Evolutionary conservation across 2,329 filamentous ascomycete species (phyloP).

Genomic region (Leptosphaerulina australis): DNA sequence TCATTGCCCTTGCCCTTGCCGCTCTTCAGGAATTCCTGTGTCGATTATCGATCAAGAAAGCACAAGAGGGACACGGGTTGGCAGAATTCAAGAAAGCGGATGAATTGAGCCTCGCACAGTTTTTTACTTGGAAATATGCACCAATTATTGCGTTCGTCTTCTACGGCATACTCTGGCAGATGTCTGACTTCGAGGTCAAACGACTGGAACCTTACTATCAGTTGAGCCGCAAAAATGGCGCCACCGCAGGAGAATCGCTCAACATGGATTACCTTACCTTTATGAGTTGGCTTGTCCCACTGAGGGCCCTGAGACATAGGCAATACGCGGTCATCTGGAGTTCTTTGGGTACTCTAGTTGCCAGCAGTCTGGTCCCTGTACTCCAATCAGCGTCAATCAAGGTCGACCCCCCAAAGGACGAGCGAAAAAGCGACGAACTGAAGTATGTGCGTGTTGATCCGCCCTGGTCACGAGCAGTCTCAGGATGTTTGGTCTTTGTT

Average conservation of each 20-base stretch:
- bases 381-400: conserved; percentile 68
- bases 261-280: conserved; percentile 77
- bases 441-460: conserved; percentile 65
- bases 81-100: conserved; percentile 38
- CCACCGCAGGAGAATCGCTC: conserved; percentile 59
- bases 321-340: conserved; percentile 74
- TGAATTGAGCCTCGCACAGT: conserved; percentile 36
- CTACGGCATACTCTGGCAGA: conserved; percentile 58
- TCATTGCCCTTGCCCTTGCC: conserved; percentile 44
- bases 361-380: conserved; percentile 71
- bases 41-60: conserved; percentile 39
- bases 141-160: conserved; percentile 55
- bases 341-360: conserved; percentile 67
- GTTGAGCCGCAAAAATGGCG: conserved; percentile 45
- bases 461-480: conserved; percentile 67
- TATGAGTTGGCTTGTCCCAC: conserved; percentile 68
- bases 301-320: conserved; percentile 65
- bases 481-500: conserved; percentile 61
- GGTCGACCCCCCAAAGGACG: conserved; percentile 59
- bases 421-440: conserved; percentile 52
- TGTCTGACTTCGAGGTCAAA: conserved; percentile 58
- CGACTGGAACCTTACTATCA: conserved; percentile 59
- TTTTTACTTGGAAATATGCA: conserved; percentile 51
- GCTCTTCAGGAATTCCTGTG: conserved; percentile 48
- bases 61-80: conserved; percentile 34